Base-by-base conservation (phyloP, 2,329 filamentous ascomycete species). In the Diaporthe ilicicola region DNA sequence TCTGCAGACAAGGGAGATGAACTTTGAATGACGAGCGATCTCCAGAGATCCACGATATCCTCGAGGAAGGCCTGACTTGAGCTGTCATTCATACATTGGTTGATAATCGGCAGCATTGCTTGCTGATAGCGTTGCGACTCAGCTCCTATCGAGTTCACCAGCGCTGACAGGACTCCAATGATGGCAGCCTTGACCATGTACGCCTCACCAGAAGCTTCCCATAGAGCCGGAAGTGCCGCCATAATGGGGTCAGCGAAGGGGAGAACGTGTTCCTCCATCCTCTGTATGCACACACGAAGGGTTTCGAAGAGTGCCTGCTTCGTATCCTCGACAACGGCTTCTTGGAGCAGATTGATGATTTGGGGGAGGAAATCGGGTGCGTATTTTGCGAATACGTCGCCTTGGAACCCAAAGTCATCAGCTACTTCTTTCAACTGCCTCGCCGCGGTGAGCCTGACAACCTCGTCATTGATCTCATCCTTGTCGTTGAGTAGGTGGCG, bases 101-200 rank as follows among this genome's bases (percentile, higher is more conserved):
- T 61, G 51, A 99, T 92, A 64, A 98, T 88, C 0, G 95, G 95
- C 22, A 97, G 83, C 75, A 98, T 93, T 66, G 95, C 86, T 19
- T 87, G 81, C 74, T 98, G 94, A 76, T 97, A 97, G 22, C 91
- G 88, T 73, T 91, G 88, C 5, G 94, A 96, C 12, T 92, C 88
- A 15, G 89, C 87, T 71, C 92, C 94, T 89, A 98, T 93, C 1
- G 95, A 93, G 78, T 91, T 91, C n/a, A 97, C 93, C 17, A 99
- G 86, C 2, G 94, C 92, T 1, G 93, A 88, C 65, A 98, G 90
- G 48, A 98, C 92, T 2, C 93, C 93, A 70, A 98, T 88, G 66
- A 98, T 94, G 1, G 94, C 91, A 81, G 98, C 95, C 81, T 98
- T 98, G 86, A 98, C 93, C 80, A 98, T 89, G 81, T 94, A 94